These are phyloP conservation scores for Tinospora cordifolia DNA, from an alignment of 164 flowering plant genomes.

Conservation along the genomic window DNA sequence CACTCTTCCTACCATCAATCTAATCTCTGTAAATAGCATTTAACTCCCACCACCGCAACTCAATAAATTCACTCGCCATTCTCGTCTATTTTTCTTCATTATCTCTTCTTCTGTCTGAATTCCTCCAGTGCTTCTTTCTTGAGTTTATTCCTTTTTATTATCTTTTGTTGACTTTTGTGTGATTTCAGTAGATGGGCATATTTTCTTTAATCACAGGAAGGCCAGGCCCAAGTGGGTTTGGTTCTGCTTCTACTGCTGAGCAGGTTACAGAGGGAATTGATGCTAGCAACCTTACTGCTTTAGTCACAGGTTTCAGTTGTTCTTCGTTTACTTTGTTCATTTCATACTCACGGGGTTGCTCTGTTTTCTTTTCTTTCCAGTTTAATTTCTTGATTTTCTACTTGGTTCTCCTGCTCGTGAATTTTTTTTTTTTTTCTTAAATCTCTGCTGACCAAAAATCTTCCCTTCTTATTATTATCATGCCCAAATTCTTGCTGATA, in stretches of 20 bases:
- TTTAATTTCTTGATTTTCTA: background rate
- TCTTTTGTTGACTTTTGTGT: no score
- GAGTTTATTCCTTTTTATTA: no score
- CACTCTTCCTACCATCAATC: no score
- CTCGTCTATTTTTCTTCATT: background rate
- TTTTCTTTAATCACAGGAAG: conserved; percentile 55
- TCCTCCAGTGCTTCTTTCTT: no score
- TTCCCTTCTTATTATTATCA: no score
- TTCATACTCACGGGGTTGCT: background rate
- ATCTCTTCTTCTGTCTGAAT: background rate
- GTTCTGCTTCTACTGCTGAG: conserved; percentile 80
- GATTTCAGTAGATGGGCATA: conserved; percentile 21
- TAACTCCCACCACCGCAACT: background rate
- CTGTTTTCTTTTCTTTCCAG: background rate
- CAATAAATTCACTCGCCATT: background rate
- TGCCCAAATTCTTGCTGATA: no score
- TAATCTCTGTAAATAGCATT: background rate
- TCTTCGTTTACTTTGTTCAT: background rate
- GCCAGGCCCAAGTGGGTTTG: conserved; percentile 76
- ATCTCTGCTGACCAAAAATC: no score
- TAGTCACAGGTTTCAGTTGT: conserved; percentile 52
- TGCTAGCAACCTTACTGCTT: conserved; percentile 56
- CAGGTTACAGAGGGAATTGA: conserved; percentile 69
- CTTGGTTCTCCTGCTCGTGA: background rate
- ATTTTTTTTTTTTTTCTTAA: background rate